Evolutionary conservation across 2,329 filamentous ascomycete species (phyloP).

Genomic region (Fusarium sulawesiense): DNA sequence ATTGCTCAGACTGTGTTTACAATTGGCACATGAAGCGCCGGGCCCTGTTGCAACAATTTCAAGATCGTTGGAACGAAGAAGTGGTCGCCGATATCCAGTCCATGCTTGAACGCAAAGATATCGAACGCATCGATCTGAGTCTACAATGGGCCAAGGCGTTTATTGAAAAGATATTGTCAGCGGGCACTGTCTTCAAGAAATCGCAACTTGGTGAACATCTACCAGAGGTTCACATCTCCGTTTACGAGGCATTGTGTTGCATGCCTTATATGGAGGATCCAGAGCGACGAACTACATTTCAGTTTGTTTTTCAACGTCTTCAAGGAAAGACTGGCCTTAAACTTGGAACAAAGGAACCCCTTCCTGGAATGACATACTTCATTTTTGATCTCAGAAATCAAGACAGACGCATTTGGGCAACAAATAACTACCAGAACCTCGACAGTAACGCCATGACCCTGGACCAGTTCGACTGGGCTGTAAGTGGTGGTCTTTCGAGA

Average conservation of each 20-base stretch:
- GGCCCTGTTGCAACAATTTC: slow-evolving; percentile 69
- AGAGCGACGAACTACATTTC: slow-evolving; percentile 71
- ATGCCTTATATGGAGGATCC: slow-evolving; percentile 76
- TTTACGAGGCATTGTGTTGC: slow-evolving; percentile 91
- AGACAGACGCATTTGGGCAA: slow-evolving; percentile 60
- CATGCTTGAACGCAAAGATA: slow-evolving; percentile 69
- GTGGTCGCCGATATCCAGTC: slow-evolving; percentile 64
- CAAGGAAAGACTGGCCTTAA: slow-evolving; percentile 79
- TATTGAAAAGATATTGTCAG: slow-evolving; percentile 63
- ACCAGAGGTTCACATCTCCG: slow-evolving; percentile 75
- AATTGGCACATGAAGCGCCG: slow-evolving; percentile 79
- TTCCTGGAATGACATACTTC: slow-evolving; percentile 87
- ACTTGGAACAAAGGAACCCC: slow-evolving; percentile 75
- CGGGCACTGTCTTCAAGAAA: slow-evolving; percentile 60
- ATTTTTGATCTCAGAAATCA: slow-evolving; percentile 74
- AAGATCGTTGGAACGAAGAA: slow-evolving; percentile 66
- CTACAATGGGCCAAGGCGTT: slow-evolving; percentile 66
- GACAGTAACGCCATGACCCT: slow-evolving; percentile 70
- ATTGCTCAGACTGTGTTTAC: slow-evolving; percentile 76
- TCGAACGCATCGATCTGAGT: slow-evolving; percentile 70
- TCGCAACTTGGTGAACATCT: slow-evolving; percentile 60
- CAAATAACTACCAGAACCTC: slow-evolving; percentile 59
- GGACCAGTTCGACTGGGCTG: slow-evolving; percentile 87
- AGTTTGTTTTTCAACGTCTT: slow-evolving; percentile 83
- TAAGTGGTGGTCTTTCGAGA: slow-evolving; percentile 76